A percentile compares a stretch with the other conserved stretches of the same genome.
Evolutionary conservation across 2,329 filamentous ascomycete species (phyloP).

Genomic region (Apiospora koreana): DNA sequence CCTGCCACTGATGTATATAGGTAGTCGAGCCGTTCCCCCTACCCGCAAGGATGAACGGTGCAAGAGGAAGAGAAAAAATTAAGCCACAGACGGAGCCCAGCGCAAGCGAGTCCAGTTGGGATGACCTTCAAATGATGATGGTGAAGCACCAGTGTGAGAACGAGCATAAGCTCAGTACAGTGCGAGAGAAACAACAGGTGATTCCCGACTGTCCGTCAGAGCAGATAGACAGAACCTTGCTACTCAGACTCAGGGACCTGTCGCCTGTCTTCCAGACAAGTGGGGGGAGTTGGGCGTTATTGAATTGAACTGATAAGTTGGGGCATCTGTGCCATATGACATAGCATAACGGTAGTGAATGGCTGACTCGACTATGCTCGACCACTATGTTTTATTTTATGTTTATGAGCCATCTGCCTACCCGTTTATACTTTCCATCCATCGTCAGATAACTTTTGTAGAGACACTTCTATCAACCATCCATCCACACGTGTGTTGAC

Average conservation of each 20-base stretch:
- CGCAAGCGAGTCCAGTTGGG: neutral
- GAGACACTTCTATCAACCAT: neutral
- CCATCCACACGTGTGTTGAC: neutral
- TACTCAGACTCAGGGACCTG: neutral
- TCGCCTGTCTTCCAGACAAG: neutral
- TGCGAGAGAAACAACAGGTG: neutral
- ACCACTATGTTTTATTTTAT: slow-evolving; percentile 1
- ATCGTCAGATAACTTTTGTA: neutral
- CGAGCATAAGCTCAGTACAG: slow-evolving; percentile 1
- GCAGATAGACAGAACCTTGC: neutral
- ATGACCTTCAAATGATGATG: neutral
- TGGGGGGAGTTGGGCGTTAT: neutral
- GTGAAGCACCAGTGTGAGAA: slow-evolving; percentile 8
- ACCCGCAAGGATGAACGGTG: slow-evolving; percentile 2
- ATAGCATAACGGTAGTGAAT: neutral
- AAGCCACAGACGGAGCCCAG: neutral
- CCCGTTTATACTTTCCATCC: neutral
- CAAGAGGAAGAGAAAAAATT: neutral
- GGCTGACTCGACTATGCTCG: slow-evolving; percentile 8
- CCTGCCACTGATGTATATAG: neutral
- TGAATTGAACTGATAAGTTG: neutral
- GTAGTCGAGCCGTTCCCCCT: neutral
- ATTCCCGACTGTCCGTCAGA: neutral
- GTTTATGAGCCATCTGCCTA: neutral
- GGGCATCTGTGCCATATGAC: neutral